These are phyloP conservation scores for Wickerhamiella lipophila DNA, from an alignment of 805 yeast species.

Conservation along the genomic window DNA sequence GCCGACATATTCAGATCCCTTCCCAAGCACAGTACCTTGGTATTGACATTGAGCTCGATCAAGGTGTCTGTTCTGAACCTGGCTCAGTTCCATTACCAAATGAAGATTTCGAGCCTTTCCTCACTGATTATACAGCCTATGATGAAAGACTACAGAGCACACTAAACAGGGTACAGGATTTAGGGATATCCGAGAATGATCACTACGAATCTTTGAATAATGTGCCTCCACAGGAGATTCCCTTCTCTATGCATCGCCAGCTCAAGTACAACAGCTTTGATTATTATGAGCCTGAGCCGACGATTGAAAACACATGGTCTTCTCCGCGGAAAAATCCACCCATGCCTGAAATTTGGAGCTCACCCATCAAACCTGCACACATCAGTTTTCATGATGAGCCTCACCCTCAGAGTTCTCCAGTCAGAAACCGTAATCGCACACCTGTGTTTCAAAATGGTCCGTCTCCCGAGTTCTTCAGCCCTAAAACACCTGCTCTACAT, in stretches of 20 bases:
- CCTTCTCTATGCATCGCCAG: slow-evolving; percentile 5
- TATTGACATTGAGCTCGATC: slow-evolving; percentile 10
- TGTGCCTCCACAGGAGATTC: not conserved
- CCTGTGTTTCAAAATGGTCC: not conserved
- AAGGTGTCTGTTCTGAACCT: slow-evolving; percentile 12
- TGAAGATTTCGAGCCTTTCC: slow-evolving; percentile 39
- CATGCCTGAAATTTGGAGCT: not conserved
- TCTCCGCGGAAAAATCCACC: slow-evolving; percentile 7
- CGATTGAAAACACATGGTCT: slow-evolving; percentile 4
- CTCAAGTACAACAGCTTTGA: not conserved
- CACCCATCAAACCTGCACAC: not conserved
- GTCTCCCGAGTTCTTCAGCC: slow-evolving; percentile 4
- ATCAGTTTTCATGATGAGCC: not conserved
- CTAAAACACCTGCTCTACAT: not conserved
- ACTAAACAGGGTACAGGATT: slow-evolving; percentile 43
- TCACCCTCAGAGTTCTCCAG: not conserved
- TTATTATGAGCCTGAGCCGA: slow-evolving; percentile 1
- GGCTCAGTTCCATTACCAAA: slow-evolving; percentile 37
- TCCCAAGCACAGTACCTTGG: not conserved
- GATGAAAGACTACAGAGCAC: slow-evolving; percentile 46
- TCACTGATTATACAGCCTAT: slow-evolving; percentile 33
- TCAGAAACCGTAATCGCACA: not conserved
- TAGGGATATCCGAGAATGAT: slow-evolving; percentile 41
- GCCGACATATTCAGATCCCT: not conserved
- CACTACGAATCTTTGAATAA: not conserved